Percentiles rank a stretch among this genome's conserved stretches.
phyloP scores from a whole-genome alignment of 768 basidiomycete species.

The Hypsizygus marmoreus region DNA sequence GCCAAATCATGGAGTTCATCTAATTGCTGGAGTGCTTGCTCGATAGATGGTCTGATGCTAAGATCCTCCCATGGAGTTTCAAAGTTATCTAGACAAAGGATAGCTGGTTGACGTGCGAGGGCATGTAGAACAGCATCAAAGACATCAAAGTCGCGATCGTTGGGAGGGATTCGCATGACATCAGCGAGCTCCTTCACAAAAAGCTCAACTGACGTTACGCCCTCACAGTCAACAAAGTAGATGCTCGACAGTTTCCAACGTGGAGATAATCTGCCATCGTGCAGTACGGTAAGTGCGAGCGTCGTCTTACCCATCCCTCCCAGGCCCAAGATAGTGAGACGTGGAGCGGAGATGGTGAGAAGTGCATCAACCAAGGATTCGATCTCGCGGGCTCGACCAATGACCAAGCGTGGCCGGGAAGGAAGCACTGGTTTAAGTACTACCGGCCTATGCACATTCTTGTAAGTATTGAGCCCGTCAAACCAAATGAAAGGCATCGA shows the following conservation, averaged over 20 bases:
- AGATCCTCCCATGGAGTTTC: slow-evolving; percentile 9
- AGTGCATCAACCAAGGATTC: too few species aligned
- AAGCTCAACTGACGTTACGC: not conserved
- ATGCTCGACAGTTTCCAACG: not conserved
- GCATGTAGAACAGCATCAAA: not conserved
- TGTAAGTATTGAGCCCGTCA: too few species aligned
- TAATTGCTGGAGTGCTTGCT: slow-evolving; percentile 2
- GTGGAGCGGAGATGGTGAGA: too few species aligned
- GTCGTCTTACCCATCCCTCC: slow-evolving; percentile 11
- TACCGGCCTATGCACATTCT: too few species aligned
- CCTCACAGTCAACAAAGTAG: slow-evolving; percentile 13
- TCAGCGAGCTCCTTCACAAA: slow-evolving; percentile 5
- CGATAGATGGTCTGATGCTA: not conserved
- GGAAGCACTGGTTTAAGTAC: too few species aligned
- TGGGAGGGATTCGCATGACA: slow-evolving; percentile 1
- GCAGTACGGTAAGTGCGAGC: slow-evolving; percentile 4
- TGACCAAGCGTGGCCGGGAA: too few species aligned
- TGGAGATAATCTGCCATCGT: not conserved
- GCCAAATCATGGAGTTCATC: not conserved
- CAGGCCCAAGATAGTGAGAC: too few species aligned
- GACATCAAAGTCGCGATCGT: slow-evolving; percentile 1
- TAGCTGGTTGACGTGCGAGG: not conserved
- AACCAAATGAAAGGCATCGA: too few species aligned
- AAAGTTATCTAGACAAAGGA: slow-evolving; percentile 10
- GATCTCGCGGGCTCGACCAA: too few species aligned